Evolutionary conservation across 306 rosid species (phyloP).

Genomic region (Myrica gale): DNA sequence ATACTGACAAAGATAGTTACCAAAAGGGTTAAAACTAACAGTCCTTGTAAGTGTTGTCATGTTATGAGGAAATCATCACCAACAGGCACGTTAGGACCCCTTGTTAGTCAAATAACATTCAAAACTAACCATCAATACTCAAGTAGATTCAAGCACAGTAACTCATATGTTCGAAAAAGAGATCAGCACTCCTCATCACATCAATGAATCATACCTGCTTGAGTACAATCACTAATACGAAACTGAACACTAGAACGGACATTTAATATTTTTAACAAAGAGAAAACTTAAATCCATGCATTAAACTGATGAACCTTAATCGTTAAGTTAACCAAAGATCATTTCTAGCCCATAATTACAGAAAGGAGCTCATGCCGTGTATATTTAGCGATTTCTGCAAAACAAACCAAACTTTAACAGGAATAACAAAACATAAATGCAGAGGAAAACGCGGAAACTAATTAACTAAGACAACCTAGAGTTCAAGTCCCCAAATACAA

Average conservation of each 20-base stretch:
- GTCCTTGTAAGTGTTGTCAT: not conserved
- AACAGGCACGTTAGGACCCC: not conserved
- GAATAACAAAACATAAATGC: not conserved
- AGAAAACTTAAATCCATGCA: not conserved
- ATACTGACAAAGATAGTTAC: not conserved
- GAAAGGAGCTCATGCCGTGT: not conserved
- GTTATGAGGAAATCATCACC: not conserved
- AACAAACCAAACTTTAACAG: not conserved
- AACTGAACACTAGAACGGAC: not conserved
- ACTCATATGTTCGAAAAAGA: not conserved
- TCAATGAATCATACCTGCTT: conserved; percentile 1
- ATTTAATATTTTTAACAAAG: not conserved
- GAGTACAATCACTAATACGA: conserved; percentile 3
- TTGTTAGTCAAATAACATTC: not conserved
- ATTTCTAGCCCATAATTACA: conserved; percentile 1
- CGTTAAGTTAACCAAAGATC: not conserved
- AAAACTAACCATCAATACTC: not conserved
- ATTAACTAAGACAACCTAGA: not conserved
- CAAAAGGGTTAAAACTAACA: not conserved
- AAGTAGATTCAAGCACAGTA: not conserved
- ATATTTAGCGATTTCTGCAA: too few species aligned
- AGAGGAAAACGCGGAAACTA: not conserved
- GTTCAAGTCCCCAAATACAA: not conserved
- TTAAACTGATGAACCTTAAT: not conserved
- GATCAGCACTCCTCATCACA: not conserved